Evolutionary conservation across 2,329 filamentous ascomycete genomes (phyloP).

Genomic region (Albifimbria verrucaria): DNA sequence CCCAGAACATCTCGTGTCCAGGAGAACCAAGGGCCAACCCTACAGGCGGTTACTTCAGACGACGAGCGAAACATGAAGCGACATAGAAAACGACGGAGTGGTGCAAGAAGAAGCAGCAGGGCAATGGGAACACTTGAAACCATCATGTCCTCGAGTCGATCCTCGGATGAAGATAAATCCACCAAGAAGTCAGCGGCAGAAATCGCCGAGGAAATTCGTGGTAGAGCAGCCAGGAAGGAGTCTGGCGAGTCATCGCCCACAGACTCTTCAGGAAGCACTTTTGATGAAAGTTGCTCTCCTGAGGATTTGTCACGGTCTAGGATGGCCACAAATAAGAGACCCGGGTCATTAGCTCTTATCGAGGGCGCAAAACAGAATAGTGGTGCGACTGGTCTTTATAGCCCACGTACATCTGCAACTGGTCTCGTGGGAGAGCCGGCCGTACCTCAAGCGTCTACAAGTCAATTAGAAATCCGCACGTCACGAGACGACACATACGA

Average conservation of each 20-base stretch:
- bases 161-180: conserved; percentile 59
- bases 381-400: conserved; percentile 19
- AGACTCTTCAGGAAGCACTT: conserved; percentile 24
- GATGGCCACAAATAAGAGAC: conserved; percentile 20
- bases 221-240: conserved; percentile 39
- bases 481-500: conserved; percentile 20
- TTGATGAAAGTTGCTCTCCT: conserved; percentile 19
- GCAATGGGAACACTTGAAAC: conserved; percentile 63
- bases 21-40: conserved; percentile 44
- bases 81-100: conserved; percentile 37
- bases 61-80: conserved; percentile 45
- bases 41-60: conserved; percentile 56
- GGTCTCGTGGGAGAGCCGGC: conserved; percentile 53
- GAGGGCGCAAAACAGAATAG: conserved; percentile 31
- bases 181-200: conserved; percentile 58
- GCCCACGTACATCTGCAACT: conserved; percentile 32
- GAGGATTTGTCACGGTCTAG: conserved; percentile 15
- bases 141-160: conserved; percentile 64
- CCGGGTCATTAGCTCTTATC: conserved; percentile 33
- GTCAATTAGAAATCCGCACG: conserved; percentile 44
- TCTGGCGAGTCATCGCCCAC: conserved; percentile 28
- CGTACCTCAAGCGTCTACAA: conserved; percentile 53
- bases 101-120: conserved; percentile 43
- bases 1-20: conserved; percentile 24
- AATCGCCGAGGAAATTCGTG: conserved; percentile 52